phyloP scores from a whole-genome alignment of 2,329 filamentous ascomycete genomes.

The Cercospora sp. region DNA sequence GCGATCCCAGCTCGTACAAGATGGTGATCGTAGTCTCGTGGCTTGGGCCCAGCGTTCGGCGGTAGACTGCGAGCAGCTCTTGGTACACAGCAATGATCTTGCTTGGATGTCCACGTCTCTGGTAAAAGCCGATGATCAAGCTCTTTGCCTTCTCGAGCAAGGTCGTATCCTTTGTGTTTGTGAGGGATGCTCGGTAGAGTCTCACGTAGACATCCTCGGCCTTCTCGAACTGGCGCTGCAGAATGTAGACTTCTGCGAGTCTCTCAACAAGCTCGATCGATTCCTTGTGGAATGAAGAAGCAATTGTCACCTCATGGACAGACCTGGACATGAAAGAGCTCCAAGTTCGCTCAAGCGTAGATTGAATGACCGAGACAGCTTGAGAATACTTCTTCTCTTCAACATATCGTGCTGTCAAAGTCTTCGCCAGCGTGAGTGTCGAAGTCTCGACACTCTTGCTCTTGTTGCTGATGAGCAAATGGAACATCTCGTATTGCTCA shows the following conservation, averaged over 20 bases:
- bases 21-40: slow-evolving; percentile 51
- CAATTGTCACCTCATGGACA: slow-evolving; percentile 44
- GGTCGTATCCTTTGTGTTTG: slow-evolving; percentile 30
- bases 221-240: slow-evolving; percentile 41
- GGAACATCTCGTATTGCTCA: slow-evolving; percentile 48
- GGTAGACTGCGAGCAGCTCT: slow-evolving; percentile 42
- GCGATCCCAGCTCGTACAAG: slow-evolving; percentile 48
- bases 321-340: slow-evolving; percentile 48
- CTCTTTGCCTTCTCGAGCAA: slow-evolving; percentile 41
- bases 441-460: slow-evolving; percentile 44
- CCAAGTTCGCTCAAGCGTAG: slow-evolving; percentile 50
- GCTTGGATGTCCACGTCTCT: slow-evolving; percentile 42
- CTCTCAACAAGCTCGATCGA: slow-evolving; percentile 50
- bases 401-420: slow-evolving; percentile 46
- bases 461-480: slow-evolving; percentile 41
- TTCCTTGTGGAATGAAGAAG: slow-evolving; percentile 46
- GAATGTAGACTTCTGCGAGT: slow-evolving; percentile 49
- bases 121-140: slow-evolving; percentile 42
- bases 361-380: slow-evolving; percentile 49
- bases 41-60: slow-evolving; percentile 35
- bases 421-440: slow-evolving; percentile 46
- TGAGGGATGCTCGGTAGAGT: slow-evolving; percentile 42
- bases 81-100: slow-evolving; percentile 40
- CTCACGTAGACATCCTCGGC: slow-evolving; percentile 43
- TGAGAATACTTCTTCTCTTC: slow-evolving; percentile 51